Evolutionary conservation across 2,329 filamentous ascomycete genomes (phyloP).

Genomic region (Dothiorella sarmentorum): DNA sequence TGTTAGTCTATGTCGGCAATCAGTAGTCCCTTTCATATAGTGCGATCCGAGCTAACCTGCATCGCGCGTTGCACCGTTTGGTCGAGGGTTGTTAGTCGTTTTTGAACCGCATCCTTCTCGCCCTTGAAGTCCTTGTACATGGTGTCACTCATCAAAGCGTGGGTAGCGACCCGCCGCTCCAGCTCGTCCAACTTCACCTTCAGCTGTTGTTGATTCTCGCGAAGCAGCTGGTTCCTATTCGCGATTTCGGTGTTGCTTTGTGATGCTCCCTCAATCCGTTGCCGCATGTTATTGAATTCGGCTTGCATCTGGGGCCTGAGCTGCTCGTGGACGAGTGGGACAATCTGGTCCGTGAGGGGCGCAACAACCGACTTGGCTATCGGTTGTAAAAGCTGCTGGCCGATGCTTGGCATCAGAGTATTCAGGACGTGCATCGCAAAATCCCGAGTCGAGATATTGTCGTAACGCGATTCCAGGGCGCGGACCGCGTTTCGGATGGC

Average conservation of each 20-base stretch:
- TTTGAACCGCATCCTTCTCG: not conserved
- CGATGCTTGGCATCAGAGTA: not conserved
- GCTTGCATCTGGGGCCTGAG: not conserved
- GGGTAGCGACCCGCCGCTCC: not conserved
- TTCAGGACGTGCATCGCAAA: not conserved
- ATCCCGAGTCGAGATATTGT: not conserved
- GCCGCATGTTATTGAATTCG: not conserved
- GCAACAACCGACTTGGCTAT: not conserved
- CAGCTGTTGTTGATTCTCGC: not conserved
- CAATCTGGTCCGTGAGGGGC: not conserved
- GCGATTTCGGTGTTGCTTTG: not conserved
- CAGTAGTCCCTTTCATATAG: not conserved
- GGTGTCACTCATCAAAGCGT: not conserved
- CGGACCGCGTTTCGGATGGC: not conserved
- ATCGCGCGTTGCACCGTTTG: not conserved
- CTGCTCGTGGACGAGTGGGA: not conserved
- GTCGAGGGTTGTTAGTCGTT: not conserved
- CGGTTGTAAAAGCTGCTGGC: not conserved
- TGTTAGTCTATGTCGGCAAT: not conserved
- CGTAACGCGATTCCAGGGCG: not conserved
- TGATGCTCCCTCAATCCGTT: not conserved
- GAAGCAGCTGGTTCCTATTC: not conserved
- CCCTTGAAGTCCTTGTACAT: not conserved
- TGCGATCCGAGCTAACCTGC: not conserved
- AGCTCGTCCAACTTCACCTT: not conserved